phyloP scores from a whole-genome alignment of 129 eudicot genomes.

The Flaveria brownii region DNA sequence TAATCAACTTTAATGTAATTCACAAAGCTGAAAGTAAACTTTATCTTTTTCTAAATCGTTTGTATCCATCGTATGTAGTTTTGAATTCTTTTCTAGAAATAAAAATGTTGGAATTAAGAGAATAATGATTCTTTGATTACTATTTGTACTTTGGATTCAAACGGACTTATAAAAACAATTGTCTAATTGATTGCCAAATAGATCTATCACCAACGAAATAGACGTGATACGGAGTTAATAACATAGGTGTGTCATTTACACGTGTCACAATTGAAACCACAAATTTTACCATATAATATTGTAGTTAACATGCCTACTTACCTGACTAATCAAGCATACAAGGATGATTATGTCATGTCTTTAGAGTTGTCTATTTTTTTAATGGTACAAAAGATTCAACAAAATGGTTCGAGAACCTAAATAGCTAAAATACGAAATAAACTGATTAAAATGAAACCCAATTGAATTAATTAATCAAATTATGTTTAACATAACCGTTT shows the following conservation, averaged over 20 bases:
- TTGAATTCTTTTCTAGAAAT: not conserved
- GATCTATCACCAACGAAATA: conserved; percentile 2
- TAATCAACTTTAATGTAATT: too few relatives aligned
- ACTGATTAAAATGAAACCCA: not conserved
- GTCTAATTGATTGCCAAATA: not conserved
- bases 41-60: too few relatives aligned
- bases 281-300: not conserved
- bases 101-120: not conserved
- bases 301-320: not conserved
- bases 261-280: conserved; percentile 29
- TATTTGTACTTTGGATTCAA: too few relatives aligned
- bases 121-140: too few relatives aligned
- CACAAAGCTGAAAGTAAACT: too few relatives aligned
- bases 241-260: conserved; percentile 2
- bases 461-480: too few relatives aligned
- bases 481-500: too few relatives aligned
- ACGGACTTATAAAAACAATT: not conserved
- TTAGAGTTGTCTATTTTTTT: not conserved
- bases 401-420: not conserved
- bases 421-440: not conserved
- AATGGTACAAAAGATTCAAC: conserved; percentile 5
- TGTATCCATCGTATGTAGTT: too few relatives aligned
- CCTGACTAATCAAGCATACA: conserved; percentile 25
- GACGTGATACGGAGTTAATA: conserved; percentile 10
- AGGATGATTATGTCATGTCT: not conserved